Conservation (phyloP, 345 rosid species). For the Reutealis trisperma region DNA sequence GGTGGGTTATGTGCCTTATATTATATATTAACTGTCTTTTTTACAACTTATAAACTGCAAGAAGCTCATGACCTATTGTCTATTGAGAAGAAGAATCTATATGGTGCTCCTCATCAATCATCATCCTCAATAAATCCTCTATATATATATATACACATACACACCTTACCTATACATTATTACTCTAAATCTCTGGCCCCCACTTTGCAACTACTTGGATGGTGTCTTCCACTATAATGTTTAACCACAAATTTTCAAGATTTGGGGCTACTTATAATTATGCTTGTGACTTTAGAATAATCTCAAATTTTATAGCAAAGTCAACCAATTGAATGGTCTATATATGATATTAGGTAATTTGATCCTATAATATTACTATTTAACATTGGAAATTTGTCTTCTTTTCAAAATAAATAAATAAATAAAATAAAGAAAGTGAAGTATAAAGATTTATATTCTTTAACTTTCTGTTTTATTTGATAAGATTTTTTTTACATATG, state of each 20-base stretch:
- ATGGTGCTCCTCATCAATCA: slow-evolving; percentile 17
- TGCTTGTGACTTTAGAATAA: slow-evolving; percentile 10
- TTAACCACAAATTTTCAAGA: slow-evolving; percentile 1
- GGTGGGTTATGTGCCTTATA: slow-evolving; percentile 4
- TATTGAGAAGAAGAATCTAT: neutral
- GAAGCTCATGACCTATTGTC: slow-evolving; percentile 47
- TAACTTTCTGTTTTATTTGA: too few species aligned
- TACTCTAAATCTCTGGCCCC: slow-evolving; percentile 12
- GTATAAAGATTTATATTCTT: too few species aligned
- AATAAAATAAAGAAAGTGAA: too few species aligned
- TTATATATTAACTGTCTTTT: slow-evolving; percentile 36
- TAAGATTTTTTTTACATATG: too few species aligned
- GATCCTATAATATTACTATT: too few species aligned
- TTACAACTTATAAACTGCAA: slow-evolving; percentile 32
- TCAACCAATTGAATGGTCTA: neutral
- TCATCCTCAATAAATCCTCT: neutral
- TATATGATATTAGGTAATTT: too few species aligned
- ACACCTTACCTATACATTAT: neutral
- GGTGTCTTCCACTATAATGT: neutral
- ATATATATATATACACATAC: neutral
- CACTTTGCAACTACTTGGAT: slow-evolving; percentile 13
- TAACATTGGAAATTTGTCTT: too few species aligned
- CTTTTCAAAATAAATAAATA: too few species aligned
- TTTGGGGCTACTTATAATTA: neutral
- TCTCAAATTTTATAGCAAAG: neutral